Conservation (phyloP, 139 green algal genomes). For the Nannochloris sp. region DNA sequence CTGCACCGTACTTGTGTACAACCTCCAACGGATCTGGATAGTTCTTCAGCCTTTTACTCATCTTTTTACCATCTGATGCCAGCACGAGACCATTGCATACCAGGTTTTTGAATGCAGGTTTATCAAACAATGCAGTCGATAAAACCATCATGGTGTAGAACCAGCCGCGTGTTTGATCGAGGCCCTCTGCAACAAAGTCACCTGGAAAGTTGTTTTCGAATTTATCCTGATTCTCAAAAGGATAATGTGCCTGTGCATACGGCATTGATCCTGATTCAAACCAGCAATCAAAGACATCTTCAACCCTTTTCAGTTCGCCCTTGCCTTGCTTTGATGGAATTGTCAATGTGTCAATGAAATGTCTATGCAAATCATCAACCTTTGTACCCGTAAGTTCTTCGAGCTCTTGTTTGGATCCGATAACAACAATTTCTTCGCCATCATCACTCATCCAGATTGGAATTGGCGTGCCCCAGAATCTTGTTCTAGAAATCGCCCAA, state of each 20-base stretch:
- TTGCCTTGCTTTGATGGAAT: conserved; percentile 78
- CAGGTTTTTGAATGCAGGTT: conserved; percentile 96
- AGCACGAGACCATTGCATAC: conserved; percentile 99
- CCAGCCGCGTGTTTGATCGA: conserved; percentile 89
- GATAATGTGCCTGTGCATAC: conserved; percentile 95
- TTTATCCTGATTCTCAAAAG: conserved; percentile 95
- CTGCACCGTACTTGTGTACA: conserved; percentile 83
- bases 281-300: conserved; percentile 99
- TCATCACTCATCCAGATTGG: conserved; percentile 87
- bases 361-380: conserved; percentile 90
- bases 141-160: conserved; percentile 99
- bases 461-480: conserved; percentile 98
- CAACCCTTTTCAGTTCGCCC: conserved; percentile 62
- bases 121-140: conserved; percentile 94
- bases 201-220: conserved; percentile 90
- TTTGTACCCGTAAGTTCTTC: conserved; percentile 74
- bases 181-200: conserved; percentile 85
- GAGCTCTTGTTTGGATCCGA: conserved; percentile 83
- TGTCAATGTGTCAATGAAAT: conserved; percentile 96
- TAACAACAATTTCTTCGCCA: conserved; percentile 77
- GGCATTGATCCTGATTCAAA: conserved; percentile 97
- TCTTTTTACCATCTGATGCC: conserved; percentile 97
- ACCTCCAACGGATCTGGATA: conserved; percentile 87
- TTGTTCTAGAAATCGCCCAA: conserved; percentile 70
- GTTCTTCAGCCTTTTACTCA: conserved; percentile 98